phyloP scores from a whole-genome alignment of 305 asterid genomes.

The Fraxinus angustifolia region DNA sequence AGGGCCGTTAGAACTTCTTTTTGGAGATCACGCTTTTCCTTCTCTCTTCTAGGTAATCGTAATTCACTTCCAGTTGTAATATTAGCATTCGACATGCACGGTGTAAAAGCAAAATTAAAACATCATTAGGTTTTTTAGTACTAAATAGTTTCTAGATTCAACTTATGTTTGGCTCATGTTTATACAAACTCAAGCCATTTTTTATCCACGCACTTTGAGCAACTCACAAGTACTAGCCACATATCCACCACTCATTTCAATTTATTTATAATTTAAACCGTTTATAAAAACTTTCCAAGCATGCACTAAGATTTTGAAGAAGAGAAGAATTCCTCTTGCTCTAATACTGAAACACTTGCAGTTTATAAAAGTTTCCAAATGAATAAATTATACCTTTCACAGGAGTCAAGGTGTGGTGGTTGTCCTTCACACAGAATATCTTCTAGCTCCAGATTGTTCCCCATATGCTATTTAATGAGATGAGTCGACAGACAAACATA shows the following conservation, averaged over 20 bases:
- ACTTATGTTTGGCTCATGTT: neutral
- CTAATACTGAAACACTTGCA: conserved; percentile 1
- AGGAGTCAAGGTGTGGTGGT: conserved; percentile 22
- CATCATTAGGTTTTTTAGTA: conserved; percentile 6
- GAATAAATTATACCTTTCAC: conserved; percentile 39
- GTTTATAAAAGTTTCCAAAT: conserved; percentile 12
- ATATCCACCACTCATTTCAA: neutral
- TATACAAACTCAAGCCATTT: neutral
- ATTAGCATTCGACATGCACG: conserved; percentile 35
- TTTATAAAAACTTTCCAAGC: neutral
- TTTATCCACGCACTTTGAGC: neutral
- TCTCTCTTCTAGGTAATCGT: conserved; percentile 27
- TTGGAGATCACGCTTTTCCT: conserved; percentile 30
- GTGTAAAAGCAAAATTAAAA: conserved; percentile 14
- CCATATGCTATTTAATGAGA: conserved; percentile 33
- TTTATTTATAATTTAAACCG: neutral
- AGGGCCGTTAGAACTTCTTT: conserved; percentile 55
- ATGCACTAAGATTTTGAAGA: neutral
- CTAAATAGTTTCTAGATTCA: conserved; percentile 4
- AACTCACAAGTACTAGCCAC: neutral
- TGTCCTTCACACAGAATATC: conserved; percentile 25
- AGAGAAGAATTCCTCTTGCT: neutral
- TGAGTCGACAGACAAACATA: conserved; percentile 16
- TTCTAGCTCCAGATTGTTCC: conserved; percentile 22
- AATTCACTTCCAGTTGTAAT: conserved; percentile 24